These are phyloP conservation scores for Sclerotinia borealis DNA, from an alignment of 2,329 filamentous ascomycete genomes.

Conservation along the genomic window DNA sequence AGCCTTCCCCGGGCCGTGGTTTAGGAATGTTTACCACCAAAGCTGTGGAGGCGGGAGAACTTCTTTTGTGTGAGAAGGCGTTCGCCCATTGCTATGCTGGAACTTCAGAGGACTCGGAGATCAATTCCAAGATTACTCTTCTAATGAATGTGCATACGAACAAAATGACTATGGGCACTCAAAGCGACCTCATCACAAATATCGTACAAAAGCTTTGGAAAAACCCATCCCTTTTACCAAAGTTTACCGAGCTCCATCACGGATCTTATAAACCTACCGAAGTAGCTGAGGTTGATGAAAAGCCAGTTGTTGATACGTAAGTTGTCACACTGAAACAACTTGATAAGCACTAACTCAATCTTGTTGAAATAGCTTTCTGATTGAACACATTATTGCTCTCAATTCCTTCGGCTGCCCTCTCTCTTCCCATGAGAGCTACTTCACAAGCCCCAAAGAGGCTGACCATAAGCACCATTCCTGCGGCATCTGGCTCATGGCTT, in stretches of 20 bases:
- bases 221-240: conserved; percentile 13
- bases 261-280: conserved; percentile 11
- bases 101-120: not conserved
- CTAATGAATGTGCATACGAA: conserved; percentile 9
- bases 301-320: conserved; percentile 16
- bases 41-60: conserved; percentile 15
- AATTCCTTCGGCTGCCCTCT: conserved; percentile 17
- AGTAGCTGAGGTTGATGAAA: conserved; percentile 2
- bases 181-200: conserved; percentile 8
- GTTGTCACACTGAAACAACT: not conserved
- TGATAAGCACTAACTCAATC: not conserved
- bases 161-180: conserved; percentile 8
- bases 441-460: not conserved
- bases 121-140: not conserved
- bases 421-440: conserved; percentile 9
- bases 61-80: conserved; percentile 21
- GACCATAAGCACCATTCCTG: conserved; percentile 13
- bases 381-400: conserved; percentile 13
- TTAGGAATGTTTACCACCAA: conserved; percentile 16
- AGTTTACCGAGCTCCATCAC: conserved; percentile 12
- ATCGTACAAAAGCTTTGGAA: conserved; percentile 14
- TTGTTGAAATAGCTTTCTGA: conserved; percentile 7
- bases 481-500: conserved; percentile 18
- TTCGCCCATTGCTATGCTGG: conserved; percentile 15
- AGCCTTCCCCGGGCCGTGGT: conserved; percentile 6